Base-by-base conservation (phyloP, 768 basidiomycete genomes). In the Rhodotorula kratochvilovae region DNA sequence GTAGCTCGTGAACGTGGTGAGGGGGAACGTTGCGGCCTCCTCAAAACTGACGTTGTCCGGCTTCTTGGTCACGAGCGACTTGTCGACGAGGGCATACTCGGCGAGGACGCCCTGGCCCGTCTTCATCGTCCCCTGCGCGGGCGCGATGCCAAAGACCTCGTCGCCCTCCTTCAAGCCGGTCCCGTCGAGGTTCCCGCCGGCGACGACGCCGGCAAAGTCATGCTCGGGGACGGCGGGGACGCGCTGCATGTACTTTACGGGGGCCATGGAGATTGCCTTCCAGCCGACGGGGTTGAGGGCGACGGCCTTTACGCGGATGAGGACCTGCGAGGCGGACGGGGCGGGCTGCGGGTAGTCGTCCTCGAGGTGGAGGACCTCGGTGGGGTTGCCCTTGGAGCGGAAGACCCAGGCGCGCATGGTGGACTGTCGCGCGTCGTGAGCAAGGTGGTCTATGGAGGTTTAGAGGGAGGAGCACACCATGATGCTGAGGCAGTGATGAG, bases 141-240 rank as follows among this genome's bases (percentile, higher is more conserved):
- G 78, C 16, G 86, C 82, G 61, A 81, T 83, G 0, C 89, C 90
- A 76, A 86, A 87, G 6, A 91, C 85, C 54, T 84, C 82, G 70
- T 90, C 87, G 2, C 90, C 89, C 4, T 80, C 78, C 5, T 81
- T 79, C 76, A 88, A 86, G 12, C 81, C 81, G 0, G 85, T 82
- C 29, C 82, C 84, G 71, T 86, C 86, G 1, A 83, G 79, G 67
- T 86, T 58, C 2, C 68, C 69, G 1, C 76, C 84, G 25, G 84
- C 86, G 21, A 91, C 80, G 10, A 85, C 81, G 6, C 90, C 90
- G 0, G 88, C 80, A 39, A 90, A 79, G 75, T 91, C 90, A 62
- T 83, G 77, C 74, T 88, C 89, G 39, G 86, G 82, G 2, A 85
- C 80, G 42, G 84, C 80, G 2, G 88, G 88, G 35, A 85, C 81